A percentile compares a stretch with the other conserved stretches of the same genome.
These are phyloP conservation scores for Echinosophora koreensis DNA, from an alignment of 306 rosid genomes.

Conservation along the genomic window DNA sequence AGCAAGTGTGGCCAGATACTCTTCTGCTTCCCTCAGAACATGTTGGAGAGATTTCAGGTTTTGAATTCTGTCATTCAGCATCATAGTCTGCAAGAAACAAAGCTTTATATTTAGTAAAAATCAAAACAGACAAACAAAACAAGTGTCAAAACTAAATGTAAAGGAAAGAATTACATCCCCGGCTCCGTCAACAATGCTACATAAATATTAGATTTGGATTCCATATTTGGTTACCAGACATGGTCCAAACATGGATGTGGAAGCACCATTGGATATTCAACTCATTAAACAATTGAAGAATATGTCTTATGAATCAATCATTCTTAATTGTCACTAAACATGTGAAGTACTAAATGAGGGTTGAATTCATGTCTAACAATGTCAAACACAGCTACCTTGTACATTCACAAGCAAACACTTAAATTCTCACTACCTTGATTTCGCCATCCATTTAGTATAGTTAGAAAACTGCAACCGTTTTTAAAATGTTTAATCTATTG, in stretches of 20 bases:
- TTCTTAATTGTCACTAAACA: not conserved
- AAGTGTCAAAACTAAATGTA: not conserved
- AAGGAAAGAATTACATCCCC: not conserved
- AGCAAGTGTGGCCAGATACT: constrained; percentile 58
- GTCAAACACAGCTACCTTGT: not conserved
- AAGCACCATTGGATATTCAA: constrained; percentile 3
- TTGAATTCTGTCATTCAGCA: constrained; percentile 88
- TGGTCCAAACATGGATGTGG: not conserved
- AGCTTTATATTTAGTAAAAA: constrained; percentile 26
- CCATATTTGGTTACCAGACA: not conserved
- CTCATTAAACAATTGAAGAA: not conserved
- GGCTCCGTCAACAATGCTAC: not conserved
- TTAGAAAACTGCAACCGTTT: not conserved
- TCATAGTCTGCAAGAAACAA: constrained; percentile 69
- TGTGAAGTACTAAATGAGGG: constrained; percentile 10
- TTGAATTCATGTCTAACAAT: not conserved
- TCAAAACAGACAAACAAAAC: not conserved
- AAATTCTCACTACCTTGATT: not conserved
- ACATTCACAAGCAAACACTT: not conserved
- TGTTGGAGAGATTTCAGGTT: constrained; percentile 75
- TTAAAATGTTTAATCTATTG: not conserved
- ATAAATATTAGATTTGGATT: not conserved
- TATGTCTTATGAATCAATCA: not conserved
- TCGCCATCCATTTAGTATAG: not conserved
- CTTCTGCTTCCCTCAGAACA: constrained; percentile 89